Evolutionary conservation across 495 filamentous ascomycete species (phyloP), one percentile per base, ranked within the genome.

Genomic region (Lasiosphaeria ovina): DNA sequence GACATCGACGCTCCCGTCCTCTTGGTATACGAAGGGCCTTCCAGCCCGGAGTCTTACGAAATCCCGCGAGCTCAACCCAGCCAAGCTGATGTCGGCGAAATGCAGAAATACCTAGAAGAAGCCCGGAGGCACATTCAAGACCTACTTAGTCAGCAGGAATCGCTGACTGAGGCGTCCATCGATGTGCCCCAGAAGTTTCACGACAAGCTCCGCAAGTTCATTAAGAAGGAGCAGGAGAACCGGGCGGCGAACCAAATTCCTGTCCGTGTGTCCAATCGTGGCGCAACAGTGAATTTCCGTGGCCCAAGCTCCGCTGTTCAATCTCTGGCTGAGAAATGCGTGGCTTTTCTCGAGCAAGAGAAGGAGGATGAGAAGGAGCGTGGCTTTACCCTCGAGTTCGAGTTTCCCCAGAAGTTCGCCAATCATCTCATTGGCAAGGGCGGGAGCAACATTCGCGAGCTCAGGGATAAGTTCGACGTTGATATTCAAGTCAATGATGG

Each of bases 391-490:
- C 80, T 87, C 47, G 85, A 84, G 44, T 98, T 97, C 62, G 91
- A 94, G 56, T 99, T 93, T 77, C 94, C 94, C 5, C 88, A 94
- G 66, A 96, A 97, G 72, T 95, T 86, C 63, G 91, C 92, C 58
- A 95, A 95, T 68, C 87, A 92, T 71, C 81, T 99, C 16, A 97
- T 99, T 64, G 94, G 94, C 59, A 91, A 89, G 71, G 85, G 86
- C 44, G 94, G 94, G 32, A 92, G 92, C 76, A 93, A 93, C 73
- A 94, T 98, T 76, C 91, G 90, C 61, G 93, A 95, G 69, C 80
- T 97, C n/a, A 89, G 92, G 16, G 94, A 98, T 36, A 91, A 94
- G 70, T 96, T 95, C 65, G 95, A 98, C 70, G 95, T 99, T 36
- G 94, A 98, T 49, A 97, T 99, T 65, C 90, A 95, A 69, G 85